A percentile compares a stretch with the other conserved stretches of the same genome.
Conservation (phyloP, 73 alveolate genomes). For the Paramecium tetraurelia region DNA sequence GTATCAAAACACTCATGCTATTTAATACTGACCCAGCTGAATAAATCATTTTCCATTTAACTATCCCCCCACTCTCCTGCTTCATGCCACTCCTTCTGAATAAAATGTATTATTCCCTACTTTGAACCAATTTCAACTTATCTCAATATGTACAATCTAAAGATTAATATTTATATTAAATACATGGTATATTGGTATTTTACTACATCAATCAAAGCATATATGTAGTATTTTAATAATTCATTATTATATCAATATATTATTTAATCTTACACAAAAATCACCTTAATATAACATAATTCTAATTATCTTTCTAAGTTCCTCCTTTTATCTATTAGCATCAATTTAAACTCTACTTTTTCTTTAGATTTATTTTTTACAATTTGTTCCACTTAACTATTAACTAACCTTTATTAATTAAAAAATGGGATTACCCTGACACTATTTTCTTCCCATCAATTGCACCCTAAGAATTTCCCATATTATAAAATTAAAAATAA, state of each 20-base stretch:
- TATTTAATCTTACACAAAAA: not conserved
- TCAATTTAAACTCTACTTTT: conserved; percentile 38
- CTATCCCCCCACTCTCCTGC: not conserved
- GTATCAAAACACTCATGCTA: not conserved
- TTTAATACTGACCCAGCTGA: not conserved
- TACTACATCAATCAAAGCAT: not conserved
- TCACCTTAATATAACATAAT: not conserved
- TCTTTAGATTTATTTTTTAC: conserved; percentile 1
- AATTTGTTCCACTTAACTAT: conserved; percentile 39
- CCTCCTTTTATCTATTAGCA: conserved; percentile 60
- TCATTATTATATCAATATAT: too few relatives aligned
- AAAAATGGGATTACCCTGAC: conserved; percentile 53
- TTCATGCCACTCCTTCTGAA: not conserved
- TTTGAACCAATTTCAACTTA: not conserved
- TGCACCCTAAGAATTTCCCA: not conserved
- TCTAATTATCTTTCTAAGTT: not conserved
- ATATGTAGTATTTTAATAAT: too few relatives aligned
- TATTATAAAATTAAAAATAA: not conserved
- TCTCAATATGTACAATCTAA: too few relatives aligned
- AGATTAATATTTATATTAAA: too few relatives aligned
- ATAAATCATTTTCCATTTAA: not conserved
- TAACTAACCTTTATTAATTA: conserved; percentile 19
- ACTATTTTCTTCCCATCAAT: conserved; percentile 60
- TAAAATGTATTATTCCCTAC: conserved; percentile 2
- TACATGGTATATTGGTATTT: too few relatives aligned